phyloP scores from a whole-genome alignment of 805 yeast species.

The Diddensiella transvaalensis region DNA sequence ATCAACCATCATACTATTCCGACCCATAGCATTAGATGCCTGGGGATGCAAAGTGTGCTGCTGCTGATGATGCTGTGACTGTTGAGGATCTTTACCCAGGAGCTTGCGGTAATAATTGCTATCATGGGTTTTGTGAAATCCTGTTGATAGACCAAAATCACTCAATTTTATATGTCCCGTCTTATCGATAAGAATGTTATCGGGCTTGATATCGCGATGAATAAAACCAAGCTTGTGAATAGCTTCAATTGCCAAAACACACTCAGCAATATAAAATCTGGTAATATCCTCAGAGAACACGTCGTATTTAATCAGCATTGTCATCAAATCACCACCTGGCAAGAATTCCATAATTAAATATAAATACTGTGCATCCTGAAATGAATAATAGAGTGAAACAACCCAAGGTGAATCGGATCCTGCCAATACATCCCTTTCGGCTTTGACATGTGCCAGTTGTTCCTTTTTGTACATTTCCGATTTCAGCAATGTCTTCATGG shows the following conservation, averaged over 20 bases:
- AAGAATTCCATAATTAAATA: conserved; percentile 78
- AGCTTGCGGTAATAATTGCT: conserved; percentile 79
- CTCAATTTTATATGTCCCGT: conserved; percentile 64
- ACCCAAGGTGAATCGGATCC: conserved; percentile 89
- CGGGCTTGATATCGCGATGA: conserved; percentile 97
- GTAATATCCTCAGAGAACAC: conserved; percentile 86
- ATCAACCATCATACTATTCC: conserved; percentile 86
- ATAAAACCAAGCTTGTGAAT: conserved; percentile 90
- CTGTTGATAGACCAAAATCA: conserved; percentile 82
- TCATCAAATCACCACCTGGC: conserved; percentile 88
- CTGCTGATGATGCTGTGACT: conserved; percentile 4
- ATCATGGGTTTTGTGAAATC: conserved; percentile 93
- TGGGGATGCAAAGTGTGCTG: conserved; percentile 7
- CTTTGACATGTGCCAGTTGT: conserved; percentile 91
- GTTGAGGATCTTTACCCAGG: conserved; percentile 57
- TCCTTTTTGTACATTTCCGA: conserved; percentile 94
- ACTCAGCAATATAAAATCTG: conserved; percentile 91
- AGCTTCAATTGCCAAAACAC: conserved; percentile 92
- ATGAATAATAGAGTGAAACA: conserved; percentile 74
- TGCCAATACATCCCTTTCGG: conserved; percentile 93
- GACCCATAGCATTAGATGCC: conserved; percentile 30
- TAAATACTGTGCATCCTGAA: conserved; percentile 72
- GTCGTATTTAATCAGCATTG: conserved; percentile 93
- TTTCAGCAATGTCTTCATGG: conserved; percentile 89
- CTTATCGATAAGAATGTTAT: conserved; percentile 84